Percentiles rank a stretch among this genome's conserved stretches.
Evolutionary conservation across 768 basidiomycete genomes (phyloP).

Genomic region (Hirschioporus abietinus): DNA sequence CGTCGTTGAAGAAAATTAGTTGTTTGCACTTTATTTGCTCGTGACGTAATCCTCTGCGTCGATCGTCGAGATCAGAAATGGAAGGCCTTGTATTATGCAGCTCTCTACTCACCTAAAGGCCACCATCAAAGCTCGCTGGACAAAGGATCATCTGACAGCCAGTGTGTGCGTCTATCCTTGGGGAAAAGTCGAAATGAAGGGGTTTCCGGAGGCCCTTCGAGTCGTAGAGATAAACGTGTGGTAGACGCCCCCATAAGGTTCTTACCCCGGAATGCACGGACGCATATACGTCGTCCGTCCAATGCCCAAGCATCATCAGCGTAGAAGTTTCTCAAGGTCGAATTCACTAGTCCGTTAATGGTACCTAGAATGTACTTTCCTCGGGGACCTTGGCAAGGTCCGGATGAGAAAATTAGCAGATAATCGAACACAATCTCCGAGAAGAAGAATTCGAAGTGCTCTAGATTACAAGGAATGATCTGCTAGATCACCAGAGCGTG

Average conservation of each 20-base stretch:
- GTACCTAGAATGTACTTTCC: not conserved
- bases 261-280: not conserved
- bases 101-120: not conserved
- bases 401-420: not conserved
- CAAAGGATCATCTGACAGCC: not conserved
- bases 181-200: not conserved
- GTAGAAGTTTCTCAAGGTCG: not conserved
- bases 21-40: not conserved
- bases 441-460: not conserved
- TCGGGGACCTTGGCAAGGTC: not conserved
- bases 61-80: not conserved
- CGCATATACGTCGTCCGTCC: not conserved
- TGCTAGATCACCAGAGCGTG: not conserved
- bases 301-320: not conserved
- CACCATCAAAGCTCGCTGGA: not conserved
- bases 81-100: not conserved
- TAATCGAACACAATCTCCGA: not conserved
- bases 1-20: not conserved
- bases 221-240: not conserved
- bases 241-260: not conserved
- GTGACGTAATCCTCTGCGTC: not conserved
- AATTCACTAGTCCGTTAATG: not conserved
- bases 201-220: not conserved
- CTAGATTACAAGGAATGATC: not conserved
- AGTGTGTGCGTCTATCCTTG: not conserved